A percentile compares a stretch with the other conserved stretches of the same genome.
Conservation (phyloP, 2,329 filamentous ascomycete genomes). For the Fusarium scirpi region DNA sequence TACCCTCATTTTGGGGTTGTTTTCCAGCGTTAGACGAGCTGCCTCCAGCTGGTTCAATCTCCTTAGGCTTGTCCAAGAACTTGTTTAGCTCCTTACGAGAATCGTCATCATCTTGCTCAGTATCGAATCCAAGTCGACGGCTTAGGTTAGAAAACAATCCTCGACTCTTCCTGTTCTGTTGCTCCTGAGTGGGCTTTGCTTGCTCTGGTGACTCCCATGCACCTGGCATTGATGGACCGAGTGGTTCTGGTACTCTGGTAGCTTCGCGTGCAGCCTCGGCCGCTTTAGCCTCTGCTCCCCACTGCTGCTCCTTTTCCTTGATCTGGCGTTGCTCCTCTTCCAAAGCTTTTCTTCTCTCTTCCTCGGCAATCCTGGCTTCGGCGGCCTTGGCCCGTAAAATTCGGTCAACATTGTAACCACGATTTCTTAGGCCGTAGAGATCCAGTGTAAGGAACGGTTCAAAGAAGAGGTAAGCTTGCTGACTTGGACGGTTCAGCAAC, state of each 20-base stretch:
- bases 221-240: constrained; percentile 74
- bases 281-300: constrained; percentile 53
- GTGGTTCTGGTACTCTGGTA: constrained; percentile 56
- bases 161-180: constrained; percentile 58
- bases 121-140: constrained; percentile 75
- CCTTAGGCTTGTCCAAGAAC: constrained; percentile 54
- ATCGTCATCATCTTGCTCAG: constrained; percentile 57
- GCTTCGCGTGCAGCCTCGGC: constrained; percentile 55
- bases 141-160: constrained; percentile 77
- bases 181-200: constrained; percentile 48
- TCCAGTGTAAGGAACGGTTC: constrained; percentile 91
- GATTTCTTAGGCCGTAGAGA: constrained; percentile 81
- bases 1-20: constrained; percentile 58
- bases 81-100: constrained; percentile 58
- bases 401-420: constrained; percentile 96
- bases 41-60: constrained; percentile 36
- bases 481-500: constrained; percentile 83
- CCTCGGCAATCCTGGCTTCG: constrained; percentile 88
- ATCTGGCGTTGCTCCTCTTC: constrained; percentile 79
- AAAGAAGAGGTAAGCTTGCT: constrained; percentile 89
- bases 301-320: constrained; percentile 64
- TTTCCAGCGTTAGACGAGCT: constrained; percentile 28
- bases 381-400: constrained; percentile 90
- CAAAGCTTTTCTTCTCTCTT: constrained; percentile 78
- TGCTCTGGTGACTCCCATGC: constrained; percentile 77